Conservation (phyloP, 2,329 filamentous ascomycete species). For the Fusarium illudens region DNA sequence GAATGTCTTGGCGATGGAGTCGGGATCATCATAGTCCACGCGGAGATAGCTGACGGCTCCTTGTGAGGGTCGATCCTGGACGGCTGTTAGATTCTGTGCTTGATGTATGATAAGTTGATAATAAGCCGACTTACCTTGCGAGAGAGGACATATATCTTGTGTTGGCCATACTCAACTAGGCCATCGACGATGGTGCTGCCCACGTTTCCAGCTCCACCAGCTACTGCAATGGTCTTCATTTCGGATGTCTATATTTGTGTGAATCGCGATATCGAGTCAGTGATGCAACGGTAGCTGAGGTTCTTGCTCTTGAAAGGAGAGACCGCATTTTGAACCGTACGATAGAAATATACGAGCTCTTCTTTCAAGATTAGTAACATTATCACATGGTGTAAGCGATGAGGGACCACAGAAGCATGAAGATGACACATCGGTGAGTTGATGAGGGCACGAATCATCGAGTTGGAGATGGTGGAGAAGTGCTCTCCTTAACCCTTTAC, state of each 20-base stretch:
- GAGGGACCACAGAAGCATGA: neutral
- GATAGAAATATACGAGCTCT: neutral
- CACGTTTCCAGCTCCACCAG: conserved; percentile 30
- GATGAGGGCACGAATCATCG: conserved; percentile 1
- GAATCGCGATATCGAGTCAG: neutral
- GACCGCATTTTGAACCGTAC: neutral
- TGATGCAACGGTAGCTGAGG: neutral
- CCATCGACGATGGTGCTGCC: conserved; percentile 31
- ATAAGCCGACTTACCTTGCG: conserved; percentile 18
- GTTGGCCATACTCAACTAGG: conserved; percentile 21
- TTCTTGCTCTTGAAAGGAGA: neutral
- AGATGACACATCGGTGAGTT: neutral
- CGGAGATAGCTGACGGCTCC: conserved; percentile 9
- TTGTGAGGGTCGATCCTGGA: neutral
- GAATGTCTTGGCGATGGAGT: neutral
- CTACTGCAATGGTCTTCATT: conserved; percentile 32
- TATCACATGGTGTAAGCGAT: neutral
- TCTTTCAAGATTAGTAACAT: neutral
- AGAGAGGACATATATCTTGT: conserved; percentile 25
- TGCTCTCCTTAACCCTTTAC: neutral
- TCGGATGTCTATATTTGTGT: neutral
- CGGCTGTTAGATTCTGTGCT: neutral
- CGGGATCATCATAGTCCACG: conserved; percentile 11
- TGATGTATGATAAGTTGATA: too few relatives aligned
- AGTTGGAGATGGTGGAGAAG: neutral